Percentiles rank a stretch among this genome's conserved stretches.
phyloP scores from a whole-genome alignment of 306 rosid genomes.

The Elaeagnus macrophylla region DNA sequence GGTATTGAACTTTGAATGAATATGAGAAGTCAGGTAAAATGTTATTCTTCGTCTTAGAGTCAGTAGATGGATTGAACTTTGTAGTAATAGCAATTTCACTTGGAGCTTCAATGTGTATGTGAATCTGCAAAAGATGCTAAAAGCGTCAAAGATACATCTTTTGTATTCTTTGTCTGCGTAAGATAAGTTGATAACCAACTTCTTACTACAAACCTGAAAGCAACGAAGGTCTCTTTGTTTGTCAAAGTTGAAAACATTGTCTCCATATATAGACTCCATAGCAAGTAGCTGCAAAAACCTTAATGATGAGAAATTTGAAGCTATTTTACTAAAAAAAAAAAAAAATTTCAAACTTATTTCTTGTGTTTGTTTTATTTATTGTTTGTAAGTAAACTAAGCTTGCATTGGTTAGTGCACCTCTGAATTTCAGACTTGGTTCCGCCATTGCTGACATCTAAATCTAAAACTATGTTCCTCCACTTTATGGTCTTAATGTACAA shows the following conservation, averaged over 20 bases:
- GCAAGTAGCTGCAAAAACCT: conserved; percentile 54
- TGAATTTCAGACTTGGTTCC: too few relatives aligned
- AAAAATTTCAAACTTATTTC: too few relatives aligned
- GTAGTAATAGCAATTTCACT: conserved; percentile 49
- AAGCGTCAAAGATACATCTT: conserved; percentile 10
- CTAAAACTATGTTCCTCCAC: too few relatives aligned
- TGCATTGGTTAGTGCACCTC: too few relatives aligned
- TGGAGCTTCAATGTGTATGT: conserved; percentile 40
- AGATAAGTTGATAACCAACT: conserved; percentile 1
- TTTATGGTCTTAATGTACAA: too few relatives aligned
- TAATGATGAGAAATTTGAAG: conserved; percentile 18
- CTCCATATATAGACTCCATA: conserved; percentile 76
- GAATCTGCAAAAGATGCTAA: conserved; percentile 36
- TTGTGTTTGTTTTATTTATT: too few relatives aligned
- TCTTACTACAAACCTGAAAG: conserved; percentile 51
- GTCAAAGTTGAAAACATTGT: conserved; percentile 45
- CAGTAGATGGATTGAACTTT: conserved; percentile 37
- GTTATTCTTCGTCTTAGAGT: conserved; percentile 15
- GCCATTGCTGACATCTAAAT: too few relatives aligned
- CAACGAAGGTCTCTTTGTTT: conserved; percentile 39
- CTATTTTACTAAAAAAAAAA: too few relatives aligned
- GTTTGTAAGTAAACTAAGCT: too few relatives aligned
- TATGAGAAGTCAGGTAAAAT: conserved; percentile 42
- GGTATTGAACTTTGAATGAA: conserved; percentile 59
- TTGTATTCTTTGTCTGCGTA: not conserved